Conservation (phyloP, 2,329 filamentous ascomycete species). For the Elsinoe ampelina region DNA sequence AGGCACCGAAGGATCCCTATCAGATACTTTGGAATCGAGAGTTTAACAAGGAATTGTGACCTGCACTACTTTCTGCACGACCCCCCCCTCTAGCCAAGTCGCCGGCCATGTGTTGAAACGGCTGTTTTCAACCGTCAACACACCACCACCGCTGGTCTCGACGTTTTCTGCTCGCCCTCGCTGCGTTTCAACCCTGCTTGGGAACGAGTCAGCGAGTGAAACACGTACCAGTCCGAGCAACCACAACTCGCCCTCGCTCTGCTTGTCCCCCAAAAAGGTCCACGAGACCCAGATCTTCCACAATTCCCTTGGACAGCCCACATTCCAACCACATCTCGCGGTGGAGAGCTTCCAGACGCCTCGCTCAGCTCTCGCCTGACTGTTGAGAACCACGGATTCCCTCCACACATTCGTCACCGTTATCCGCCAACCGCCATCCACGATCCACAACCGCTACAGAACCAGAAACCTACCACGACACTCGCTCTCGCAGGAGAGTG, state of each 20-base stretch:
- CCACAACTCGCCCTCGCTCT: background rate
- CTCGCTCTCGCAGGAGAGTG: background rate
- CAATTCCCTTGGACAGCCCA: background rate
- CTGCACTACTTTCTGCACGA: background rate
- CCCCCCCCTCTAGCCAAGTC: background rate
- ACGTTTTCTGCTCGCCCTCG: background rate
- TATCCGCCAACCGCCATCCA: background rate
- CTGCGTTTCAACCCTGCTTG: constrained; percentile 2
- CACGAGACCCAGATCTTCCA: background rate
- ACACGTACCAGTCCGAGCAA: background rate
- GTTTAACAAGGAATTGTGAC: background rate
- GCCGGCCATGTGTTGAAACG: constrained; percentile 8
- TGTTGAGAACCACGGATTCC: constrained; percentile 3
- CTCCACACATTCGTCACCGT: constrained; percentile 7
- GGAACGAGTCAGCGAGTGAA: background rate
- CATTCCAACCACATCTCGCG: background rate
- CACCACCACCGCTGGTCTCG: background rate
- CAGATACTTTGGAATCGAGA: background rate
- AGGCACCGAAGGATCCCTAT: background rate
- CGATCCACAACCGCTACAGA: background rate
- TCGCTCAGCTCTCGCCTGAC: constrained; percentile 6
- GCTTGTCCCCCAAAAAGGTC: background rate
- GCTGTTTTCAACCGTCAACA: constrained; percentile 5
- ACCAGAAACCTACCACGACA: background rate
- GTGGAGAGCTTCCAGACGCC: constrained; percentile 5